Base-by-base conservation (phyloP, 1,284 basidiomycete species). In the Mycena sp. region DNA sequence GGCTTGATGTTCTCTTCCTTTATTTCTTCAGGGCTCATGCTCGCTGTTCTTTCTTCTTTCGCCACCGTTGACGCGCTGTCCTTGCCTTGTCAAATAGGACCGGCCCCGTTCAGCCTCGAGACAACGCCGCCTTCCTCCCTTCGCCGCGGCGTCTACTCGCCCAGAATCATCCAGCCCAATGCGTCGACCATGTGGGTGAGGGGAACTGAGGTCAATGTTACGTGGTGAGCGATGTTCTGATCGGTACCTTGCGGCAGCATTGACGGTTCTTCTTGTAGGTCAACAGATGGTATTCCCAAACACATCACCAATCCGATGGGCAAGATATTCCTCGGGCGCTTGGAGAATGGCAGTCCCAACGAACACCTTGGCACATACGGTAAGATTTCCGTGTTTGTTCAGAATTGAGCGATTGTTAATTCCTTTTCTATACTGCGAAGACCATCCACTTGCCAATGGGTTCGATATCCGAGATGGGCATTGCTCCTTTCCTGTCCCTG, bases 281-380 rank as follows among this genome's bases (percentile, higher is more conserved):
- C 78, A 63, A 70, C 71, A 12, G 65, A 69, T 49, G 64, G 73
- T 52, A 70, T 71, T 30, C 78, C 76, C 12, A 43, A 69, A 25
- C 61, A 73, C 26, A 69, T 76, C 52, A 76, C 76, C 35, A 76
- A 78, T 55, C 68, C 69, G 16, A 70, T 70, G 28, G 80, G 80
- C 59, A 75, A 62, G 51, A 53, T 81, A 4, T 53, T 80, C 14
- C 72, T 81, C 9, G 80, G 80, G 10, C 70, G 73, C 56, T 62
- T 74, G 19, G 69, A 76, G 26, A 65, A 72, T 40, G 73, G 70
- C 26, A 71, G 69, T 58, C 60, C 67, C 48, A 72, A 71, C 57
- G 78, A 80, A 61, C 77, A 80, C 63, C 74, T 80, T 4, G 71
- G 79, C 62, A 57, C n/a, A n/a, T n/a, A 73, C 21, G 68, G 80